phyloP scores from a whole-genome alignment of 139 green algal genomes.

The Nannochloris sp. region DNA sequence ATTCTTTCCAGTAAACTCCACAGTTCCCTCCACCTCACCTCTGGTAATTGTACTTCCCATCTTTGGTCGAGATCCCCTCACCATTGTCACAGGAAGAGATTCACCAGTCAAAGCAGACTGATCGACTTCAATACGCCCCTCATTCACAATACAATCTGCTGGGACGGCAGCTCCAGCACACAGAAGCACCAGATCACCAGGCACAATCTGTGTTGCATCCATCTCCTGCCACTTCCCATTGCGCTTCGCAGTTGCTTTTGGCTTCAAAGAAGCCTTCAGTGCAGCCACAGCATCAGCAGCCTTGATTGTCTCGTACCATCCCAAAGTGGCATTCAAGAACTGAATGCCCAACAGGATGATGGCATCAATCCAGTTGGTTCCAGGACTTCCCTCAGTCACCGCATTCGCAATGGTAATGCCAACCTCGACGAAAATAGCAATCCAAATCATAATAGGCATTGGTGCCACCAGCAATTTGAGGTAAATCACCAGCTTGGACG shows the following conservation, averaged over 20 bases:
- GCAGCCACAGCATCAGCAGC: slow-evolving; percentile 73
- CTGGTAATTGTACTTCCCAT: slow-evolving; percentile 73
- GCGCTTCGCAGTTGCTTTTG: slow-evolving; percentile 62
- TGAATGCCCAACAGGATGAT: slow-evolving; percentile 73
- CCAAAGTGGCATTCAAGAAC: slow-evolving; percentile 71
- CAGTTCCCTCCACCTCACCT: slow-evolving; percentile 60
- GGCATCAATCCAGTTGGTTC: slow-evolving; percentile 49
- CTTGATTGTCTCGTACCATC: slow-evolving; percentile 72
- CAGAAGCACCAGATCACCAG: slow-evolving; percentile 69
- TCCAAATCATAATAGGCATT: slow-evolving; percentile 89
- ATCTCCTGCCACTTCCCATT: slow-evolving; percentile 61
- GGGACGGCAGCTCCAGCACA: slow-evolving; percentile 57
- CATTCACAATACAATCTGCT: slow-evolving; percentile 61
- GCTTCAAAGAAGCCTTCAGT: slow-evolving; percentile 76
- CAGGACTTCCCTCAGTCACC: neutral
- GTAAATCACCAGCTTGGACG: slow-evolving; percentile 48
- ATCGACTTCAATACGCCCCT: slow-evolving; percentile 60
- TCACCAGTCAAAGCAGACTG: slow-evolving; percentile 79
- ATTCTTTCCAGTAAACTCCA: slow-evolving; percentile 58
- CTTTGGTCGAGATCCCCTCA: slow-evolving; percentile 58
- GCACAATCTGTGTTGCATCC: slow-evolving; percentile 56
- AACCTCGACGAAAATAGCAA: slow-evolving; percentile 70
- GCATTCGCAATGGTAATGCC: slow-evolving; percentile 32
- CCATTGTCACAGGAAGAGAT: slow-evolving; percentile 75
- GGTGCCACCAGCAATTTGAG: slow-evolving; percentile 54